Percentiles rank a stretch among this genome's conserved stretches.
Conservation (phyloP, 2,329 filamentous ascomycete species). For the Colletotrichum cordylinicola region DNA sequence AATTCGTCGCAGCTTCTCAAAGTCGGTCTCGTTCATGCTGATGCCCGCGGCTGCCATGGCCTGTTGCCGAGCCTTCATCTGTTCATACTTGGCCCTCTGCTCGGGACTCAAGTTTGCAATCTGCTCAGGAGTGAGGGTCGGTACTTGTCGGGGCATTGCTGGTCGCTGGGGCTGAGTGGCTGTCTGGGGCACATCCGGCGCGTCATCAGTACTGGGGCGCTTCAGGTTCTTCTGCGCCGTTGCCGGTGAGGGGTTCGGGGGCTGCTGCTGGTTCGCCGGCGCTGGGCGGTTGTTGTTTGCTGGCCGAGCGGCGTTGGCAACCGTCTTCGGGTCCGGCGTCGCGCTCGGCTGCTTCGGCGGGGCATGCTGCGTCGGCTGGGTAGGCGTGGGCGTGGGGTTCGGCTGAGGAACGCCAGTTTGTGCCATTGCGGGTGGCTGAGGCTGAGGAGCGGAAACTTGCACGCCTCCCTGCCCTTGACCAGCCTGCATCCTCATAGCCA, state of each 20-base stretch:
- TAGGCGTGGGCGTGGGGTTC: not conserved
- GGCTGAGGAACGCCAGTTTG: not conserved
- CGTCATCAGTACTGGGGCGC: constrained; percentile 55
- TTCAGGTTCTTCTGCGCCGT: constrained; percentile 53
- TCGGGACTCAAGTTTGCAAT: constrained; percentile 49
- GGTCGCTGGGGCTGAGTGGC: constrained; percentile 21
- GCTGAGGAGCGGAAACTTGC: not conserved
- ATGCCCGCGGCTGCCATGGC: constrained; percentile 11
- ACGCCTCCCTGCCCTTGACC: not conserved
- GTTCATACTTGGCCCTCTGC: constrained; percentile 50
- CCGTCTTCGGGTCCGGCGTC: constrained; percentile 24
- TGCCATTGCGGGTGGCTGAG: not conserved
- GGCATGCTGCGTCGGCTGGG: not conserved
- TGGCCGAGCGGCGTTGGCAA: constrained; percentile 7
- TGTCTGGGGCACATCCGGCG: constrained; percentile 26
- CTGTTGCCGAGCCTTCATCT: constrained; percentile 29
- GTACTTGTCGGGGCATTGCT: constrained; percentile 14
- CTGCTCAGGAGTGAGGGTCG: constrained; percentile 39
- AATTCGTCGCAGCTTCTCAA: constrained; percentile 38
- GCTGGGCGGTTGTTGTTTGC: constrained; percentile 33
- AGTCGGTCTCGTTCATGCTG: not conserved
- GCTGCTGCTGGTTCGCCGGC: constrained; percentile 39
- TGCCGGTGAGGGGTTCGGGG: constrained; percentile 43
- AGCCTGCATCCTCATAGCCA: constrained; percentile 10
- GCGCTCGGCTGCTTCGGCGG: constrained; percentile 20